A percentile compares a stretch with the other conserved stretches of the same genome.
Conservation (phyloP, 192 early-diverging fungal species). For the Backusella liffmaniae region DNA sequence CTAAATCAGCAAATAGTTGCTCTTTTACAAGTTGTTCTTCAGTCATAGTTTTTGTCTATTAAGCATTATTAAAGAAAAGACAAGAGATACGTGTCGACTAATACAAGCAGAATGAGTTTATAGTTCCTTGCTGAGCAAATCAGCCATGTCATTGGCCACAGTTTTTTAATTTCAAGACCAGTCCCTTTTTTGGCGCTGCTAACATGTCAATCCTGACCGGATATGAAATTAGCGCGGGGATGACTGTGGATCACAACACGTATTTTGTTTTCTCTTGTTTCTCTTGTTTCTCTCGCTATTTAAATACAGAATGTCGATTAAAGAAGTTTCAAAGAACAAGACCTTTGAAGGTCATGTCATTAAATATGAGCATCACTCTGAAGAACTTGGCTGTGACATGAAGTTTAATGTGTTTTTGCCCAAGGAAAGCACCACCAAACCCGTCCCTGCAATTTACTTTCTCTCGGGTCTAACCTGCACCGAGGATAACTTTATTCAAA, state of each 20-base stretch:
- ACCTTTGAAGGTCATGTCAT: slow-evolving; percentile 65
- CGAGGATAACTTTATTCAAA: slow-evolving; percentile 89
- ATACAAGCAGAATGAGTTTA: no score
- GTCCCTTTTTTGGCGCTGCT: no score
- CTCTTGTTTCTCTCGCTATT: background rate
- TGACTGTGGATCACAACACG: no score
- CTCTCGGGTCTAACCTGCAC: slow-evolving; percentile 82
- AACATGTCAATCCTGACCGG: no score
- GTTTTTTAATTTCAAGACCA: no score
- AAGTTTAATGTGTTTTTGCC: slow-evolving; percentile 78
- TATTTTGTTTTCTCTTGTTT: background rate
- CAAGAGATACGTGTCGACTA: no score
- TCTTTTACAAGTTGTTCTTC: background rate
- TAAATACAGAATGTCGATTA: background rate
- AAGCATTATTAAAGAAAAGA: no score
- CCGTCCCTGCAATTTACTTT: slow-evolving; percentile 62
- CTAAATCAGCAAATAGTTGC: background rate
- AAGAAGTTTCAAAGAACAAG: slow-evolving; percentile 56
- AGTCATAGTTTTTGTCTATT: background rate
- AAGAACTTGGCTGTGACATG: slow-evolving; percentile 66
- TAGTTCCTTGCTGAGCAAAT: no score
- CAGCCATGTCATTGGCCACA: no score
- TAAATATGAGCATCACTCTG: slow-evolving; percentile 74
- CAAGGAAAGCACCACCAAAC: slow-evolving; percentile 31
- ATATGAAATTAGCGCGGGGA: no score